These are phyloP conservation scores for Leptoxyphium fumago DNA, from an alignment of 2,329 filamentous ascomycete genomes.

Conservation along the genomic window DNA sequence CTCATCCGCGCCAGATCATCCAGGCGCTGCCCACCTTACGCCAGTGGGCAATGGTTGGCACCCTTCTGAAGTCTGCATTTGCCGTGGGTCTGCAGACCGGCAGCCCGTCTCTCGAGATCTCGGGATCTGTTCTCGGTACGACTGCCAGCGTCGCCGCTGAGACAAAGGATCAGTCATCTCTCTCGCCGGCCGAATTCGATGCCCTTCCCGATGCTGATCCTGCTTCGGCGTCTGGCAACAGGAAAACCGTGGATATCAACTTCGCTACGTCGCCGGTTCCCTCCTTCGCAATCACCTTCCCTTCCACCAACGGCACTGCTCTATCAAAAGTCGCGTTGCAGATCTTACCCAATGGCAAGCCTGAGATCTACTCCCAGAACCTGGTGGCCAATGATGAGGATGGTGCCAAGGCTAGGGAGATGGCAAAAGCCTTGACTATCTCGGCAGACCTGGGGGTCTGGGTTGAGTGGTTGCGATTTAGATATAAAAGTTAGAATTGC, in stretches of 20 bases:
- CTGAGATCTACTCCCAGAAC: constrained; percentile 30
- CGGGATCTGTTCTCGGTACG: constrained; percentile 6
- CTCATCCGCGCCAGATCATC: constrained; percentile 62
- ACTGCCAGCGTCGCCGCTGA: constrained; percentile 17
- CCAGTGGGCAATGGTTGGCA: constrained; percentile 59
- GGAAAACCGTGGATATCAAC: constrained; percentile 17
- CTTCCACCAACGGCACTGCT: constrained; percentile 32
- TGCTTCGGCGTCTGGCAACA: neutral
- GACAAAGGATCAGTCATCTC: constrained; percentile 2
- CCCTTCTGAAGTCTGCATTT: constrained; percentile 33
- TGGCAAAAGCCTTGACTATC: constrained; percentile 32
- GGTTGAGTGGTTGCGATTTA: constrained; percentile 32
- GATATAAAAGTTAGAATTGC: neutral
- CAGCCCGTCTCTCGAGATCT: constrained; percentile 9
- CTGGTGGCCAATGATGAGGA: constrained; percentile 17
- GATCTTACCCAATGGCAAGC: constrained; percentile 44
- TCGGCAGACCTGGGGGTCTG: constrained; percentile 37
- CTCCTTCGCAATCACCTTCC: constrained; percentile 12
- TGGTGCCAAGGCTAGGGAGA: constrained; percentile 17
- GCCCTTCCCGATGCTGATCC: constrained; percentile 1
- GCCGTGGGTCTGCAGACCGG: constrained; percentile 40
- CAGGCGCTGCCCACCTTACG: constrained; percentile 58
- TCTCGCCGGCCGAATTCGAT: constrained; percentile 5
- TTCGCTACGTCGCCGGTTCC: constrained; percentile 20
- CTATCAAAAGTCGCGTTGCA: constrained; percentile 43